Evolutionary conservation across 202 grass and related monocot genomes (phyloP).

Genomic region (Zizania palustris): DNA sequence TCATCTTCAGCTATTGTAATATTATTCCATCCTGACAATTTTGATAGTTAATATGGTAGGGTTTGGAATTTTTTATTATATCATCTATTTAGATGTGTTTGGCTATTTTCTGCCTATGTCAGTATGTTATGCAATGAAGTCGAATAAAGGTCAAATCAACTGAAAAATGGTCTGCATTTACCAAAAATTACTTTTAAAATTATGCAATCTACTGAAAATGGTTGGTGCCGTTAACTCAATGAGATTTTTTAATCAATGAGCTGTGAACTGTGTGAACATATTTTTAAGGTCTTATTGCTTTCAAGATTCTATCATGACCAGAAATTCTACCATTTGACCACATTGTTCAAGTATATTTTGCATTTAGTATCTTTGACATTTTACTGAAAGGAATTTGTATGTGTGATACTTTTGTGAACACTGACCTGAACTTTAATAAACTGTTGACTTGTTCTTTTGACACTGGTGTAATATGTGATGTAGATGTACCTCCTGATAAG

Average conservation of each 20-base stretch:
- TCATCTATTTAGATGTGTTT: not conserved
- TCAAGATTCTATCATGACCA: too few species aligned
- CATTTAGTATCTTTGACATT: too few species aligned
- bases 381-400: not conserved
- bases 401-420: constrained; percentile 13
- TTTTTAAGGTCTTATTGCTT: not conserved
- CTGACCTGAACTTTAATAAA: constrained; percentile 9
- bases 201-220: not conserved
- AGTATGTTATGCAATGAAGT: not conserved
- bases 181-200: not conserved
- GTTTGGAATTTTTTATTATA: not conserved
- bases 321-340: too few species aligned
- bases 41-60: too few species aligned
- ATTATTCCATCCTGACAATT: not conserved
- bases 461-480: constrained; percentile 21
- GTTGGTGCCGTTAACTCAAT: not conserved
- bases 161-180: not conserved
- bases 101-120: not conserved
- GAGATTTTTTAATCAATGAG: not conserved
- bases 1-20: not conserved
- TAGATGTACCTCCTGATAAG: constrained; percentile 81
- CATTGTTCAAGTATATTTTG: too few species aligned
- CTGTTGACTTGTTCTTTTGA: constrained; percentile 15
- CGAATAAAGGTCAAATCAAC: constrained; percentile 10
- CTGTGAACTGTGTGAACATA: not conserved